Conservation (phyloP, 768 basidiomycete genomes). For the Termitomyces titanicus region DNA sequence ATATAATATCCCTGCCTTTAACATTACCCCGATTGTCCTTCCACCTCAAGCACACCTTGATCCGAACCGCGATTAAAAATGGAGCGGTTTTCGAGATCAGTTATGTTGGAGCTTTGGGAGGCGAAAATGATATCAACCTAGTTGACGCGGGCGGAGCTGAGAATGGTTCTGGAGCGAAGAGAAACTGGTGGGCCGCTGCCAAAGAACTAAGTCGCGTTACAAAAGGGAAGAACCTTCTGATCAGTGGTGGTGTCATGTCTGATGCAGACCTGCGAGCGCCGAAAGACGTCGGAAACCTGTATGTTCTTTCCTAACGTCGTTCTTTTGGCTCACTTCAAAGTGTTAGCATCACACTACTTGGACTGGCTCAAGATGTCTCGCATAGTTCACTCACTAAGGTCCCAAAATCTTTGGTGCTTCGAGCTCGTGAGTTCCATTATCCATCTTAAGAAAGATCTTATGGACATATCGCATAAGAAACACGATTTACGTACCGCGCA, state of each 20-base stretch:
- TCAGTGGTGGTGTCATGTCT: slow-evolving; percentile 64
- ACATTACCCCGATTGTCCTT: slow-evolving; percentile 77
- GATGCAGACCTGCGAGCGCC: slow-evolving; percentile 68
- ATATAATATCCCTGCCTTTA: slow-evolving; percentile 78
- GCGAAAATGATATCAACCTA: slow-evolving; percentile 47
- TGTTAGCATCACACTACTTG: slow-evolving; percentile 61
- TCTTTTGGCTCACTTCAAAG: background rate
- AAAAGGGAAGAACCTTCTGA: slow-evolving; percentile 72
- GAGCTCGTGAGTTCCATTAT: slow-evolving; percentile 58
- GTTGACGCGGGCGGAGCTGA: slow-evolving; percentile 47
- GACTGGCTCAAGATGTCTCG: slow-evolving; percentile 63
- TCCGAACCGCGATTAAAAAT: slow-evolving; percentile 77
- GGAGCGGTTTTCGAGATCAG: slow-evolving; percentile 81
- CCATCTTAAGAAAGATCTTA: background rate
- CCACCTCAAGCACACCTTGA: slow-evolving; percentile 78
- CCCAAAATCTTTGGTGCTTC: slow-evolving; percentile 64
- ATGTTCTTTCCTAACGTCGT: slow-evolving; percentile 16
- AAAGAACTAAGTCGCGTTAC: slow-evolving; percentile 77
- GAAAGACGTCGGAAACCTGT: slow-evolving; percentile 76
- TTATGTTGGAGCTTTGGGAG: slow-evolving; percentile 72
- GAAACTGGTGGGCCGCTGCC: slow-evolving; percentile 84
- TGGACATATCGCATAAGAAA: slow-evolving; percentile 44
- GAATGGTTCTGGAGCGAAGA: slow-evolving; percentile 51
- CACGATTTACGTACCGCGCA: slow-evolving; percentile 77
- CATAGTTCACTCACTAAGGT: slow-evolving; percentile 57